These are phyloP conservation scores for Boletus rubroflammeus DNA, from an alignment of 768 basidiomycete genomes.

Conservation along the genomic window DNA sequence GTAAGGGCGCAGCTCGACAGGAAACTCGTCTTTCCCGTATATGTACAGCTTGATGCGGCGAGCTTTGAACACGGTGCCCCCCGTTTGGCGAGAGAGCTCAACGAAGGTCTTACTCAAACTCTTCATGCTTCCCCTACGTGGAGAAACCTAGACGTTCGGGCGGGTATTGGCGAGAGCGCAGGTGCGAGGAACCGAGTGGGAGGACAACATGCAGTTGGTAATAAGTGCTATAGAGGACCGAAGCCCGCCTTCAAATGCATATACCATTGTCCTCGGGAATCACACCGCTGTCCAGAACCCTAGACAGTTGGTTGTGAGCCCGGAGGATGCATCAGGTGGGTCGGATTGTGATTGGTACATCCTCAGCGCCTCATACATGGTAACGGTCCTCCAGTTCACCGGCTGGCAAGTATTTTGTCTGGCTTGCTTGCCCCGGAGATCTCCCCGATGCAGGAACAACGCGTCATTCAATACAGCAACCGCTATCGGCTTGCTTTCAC, in stretches of 20 bases:
- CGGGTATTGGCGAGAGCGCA: constrained; percentile 25
- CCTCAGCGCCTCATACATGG: constrained; percentile 10
- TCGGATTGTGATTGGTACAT: background rate
- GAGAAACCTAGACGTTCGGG: constrained; percentile 41
- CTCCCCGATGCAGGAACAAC: constrained; percentile 47
- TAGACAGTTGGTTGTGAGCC: constrained; percentile 21
- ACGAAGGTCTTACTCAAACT: constrained; percentile 16
- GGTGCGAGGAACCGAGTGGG: constrained; percentile 32
- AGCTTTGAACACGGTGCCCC: constrained; percentile 13
- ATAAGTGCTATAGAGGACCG: constrained; percentile 14
- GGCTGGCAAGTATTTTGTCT: constrained; percentile 37
- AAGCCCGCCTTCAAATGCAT: constrained; percentile 10
- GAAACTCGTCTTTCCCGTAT: constrained; percentile 42
- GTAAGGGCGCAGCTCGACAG: constrained; percentile 51
- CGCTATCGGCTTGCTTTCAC: constrained; percentile 89
- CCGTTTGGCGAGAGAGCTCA: constrained; percentile 29
- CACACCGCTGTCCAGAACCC: constrained; percentile 20
- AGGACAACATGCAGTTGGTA: constrained; percentile 1
- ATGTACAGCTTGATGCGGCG: constrained; percentile 37
- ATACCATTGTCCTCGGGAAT: constrained; percentile 25
- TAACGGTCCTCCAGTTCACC: constrained; percentile 29
- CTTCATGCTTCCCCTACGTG: constrained; percentile 31
- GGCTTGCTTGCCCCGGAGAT: constrained; percentile 41
- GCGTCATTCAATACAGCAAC: constrained; percentile 71
- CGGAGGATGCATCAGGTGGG: constrained; percentile 29